A percentile compares a stretch with the other conserved stretches of the same genome.
phyloP scores from a whole-genome alignment of 176 grass and related monocot species.

The Alopecurus myosuroides region DNA sequence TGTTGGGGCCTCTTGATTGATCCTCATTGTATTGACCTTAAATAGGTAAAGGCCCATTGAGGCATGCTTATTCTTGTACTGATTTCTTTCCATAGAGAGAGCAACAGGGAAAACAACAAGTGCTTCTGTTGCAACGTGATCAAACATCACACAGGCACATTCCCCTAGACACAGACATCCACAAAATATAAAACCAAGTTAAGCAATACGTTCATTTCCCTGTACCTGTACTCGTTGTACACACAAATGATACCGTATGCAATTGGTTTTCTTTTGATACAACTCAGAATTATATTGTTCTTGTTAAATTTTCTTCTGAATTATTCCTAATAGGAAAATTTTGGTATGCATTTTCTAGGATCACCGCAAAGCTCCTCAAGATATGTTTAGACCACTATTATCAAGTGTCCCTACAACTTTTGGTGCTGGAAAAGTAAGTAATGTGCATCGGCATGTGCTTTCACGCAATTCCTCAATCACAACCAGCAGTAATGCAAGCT shows the following conservation, averaged over 20 bases:
- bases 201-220: neutral
- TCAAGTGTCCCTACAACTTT: constrained; percentile 78
- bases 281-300: neutral
- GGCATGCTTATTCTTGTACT: neutral
- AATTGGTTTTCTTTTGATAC: constrained; percentile 9
- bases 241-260: neutral
- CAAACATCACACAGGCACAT: neutral
- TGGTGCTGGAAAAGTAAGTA: constrained; percentile 47
- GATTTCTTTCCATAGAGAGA: neutral
- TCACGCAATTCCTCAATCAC: constrained; percentile 67
- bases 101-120: neutral
- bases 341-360: constrained; percentile 54
- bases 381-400: constrained; percentile 89
- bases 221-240: neutral
- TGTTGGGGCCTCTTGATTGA: neutral
- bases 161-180: neutral
- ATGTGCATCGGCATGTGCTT: constrained; percentile 45
- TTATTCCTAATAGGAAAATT: constrained; percentile 26
- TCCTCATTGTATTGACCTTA: neutral
- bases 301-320: neutral
- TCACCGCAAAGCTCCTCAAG: constrained; percentile 73
- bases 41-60: neutral
- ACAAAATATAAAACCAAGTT: neutral
- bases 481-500: constrained; percentile 69
- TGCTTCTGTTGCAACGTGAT: neutral